phyloP scores from a whole-genome alignment of 2,329 filamentous ascomycete genomes.

The Xylaria polymorpha region DNA sequence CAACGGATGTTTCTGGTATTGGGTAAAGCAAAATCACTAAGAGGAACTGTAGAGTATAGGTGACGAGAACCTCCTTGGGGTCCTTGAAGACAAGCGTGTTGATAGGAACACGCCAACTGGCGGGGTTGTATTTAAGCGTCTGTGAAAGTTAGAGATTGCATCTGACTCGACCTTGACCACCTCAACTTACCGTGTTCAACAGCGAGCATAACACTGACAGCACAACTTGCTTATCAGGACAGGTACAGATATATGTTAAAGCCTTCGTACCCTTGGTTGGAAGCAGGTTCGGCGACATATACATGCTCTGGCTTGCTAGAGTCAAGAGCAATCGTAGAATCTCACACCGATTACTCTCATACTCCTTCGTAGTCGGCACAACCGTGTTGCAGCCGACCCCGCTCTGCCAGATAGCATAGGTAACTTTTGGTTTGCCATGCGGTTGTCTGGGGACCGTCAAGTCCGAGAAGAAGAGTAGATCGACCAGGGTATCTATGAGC shows the following conservation, averaged over 20 bases:
- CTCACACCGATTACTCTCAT: conserved; percentile 92
- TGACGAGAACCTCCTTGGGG: conserved; percentile 88
- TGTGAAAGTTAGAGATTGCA: conserved; percentile 51
- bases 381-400: conserved; percentile 95
- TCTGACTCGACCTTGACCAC: background rate
- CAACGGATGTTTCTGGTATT: conserved; percentile 79
- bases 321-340: conserved; percentile 87
- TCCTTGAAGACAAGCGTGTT: conserved; percentile 93
- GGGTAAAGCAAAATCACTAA: conserved; percentile 87
- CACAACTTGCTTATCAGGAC: conserved; percentile 89
- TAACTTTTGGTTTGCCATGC: conserved; percentile 80
- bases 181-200: conserved; percentile 81
- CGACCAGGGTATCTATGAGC: conserved; percentile 87
- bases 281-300: conserved; percentile 81
- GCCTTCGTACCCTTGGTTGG: conserved; percentile 85
- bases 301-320: conserved; percentile 91
- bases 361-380: conserved; percentile 87
- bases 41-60: conserved; percentile 91
- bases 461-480: conserved; percentile 90
- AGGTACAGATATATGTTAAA: conserved; percentile 89
- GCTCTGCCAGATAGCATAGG: conserved; percentile 97
- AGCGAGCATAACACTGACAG: conserved; percentile 91
- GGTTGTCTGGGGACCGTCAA: conserved; percentile 83
- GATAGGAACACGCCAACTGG: conserved; percentile 92
- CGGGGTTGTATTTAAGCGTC: conserved; percentile 96